Evolutionary conservation across 177 flowering plant genomes (phyloP), one percentile per base, ranked within the genome.

Genomic region (Vitis hybrid): DNA sequence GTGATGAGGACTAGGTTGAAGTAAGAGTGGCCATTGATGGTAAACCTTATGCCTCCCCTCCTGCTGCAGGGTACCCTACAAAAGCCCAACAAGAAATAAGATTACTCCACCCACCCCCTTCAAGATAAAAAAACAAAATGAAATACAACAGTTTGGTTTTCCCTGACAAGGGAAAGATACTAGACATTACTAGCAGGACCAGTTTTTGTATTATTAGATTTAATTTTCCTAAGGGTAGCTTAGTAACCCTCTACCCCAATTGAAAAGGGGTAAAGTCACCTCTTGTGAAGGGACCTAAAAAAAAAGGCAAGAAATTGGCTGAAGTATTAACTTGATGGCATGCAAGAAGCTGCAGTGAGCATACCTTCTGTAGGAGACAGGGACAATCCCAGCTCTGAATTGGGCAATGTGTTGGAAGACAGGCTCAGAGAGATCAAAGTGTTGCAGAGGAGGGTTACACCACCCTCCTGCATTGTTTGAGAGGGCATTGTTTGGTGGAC

Each of bases 371-470:
- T 82, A 87, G 19, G 87, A 69, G 9, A 87, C 91, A 15, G 91
- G 91, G 17, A 85, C 91, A 69, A 87, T 78, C 17, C 91, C 91
- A 55, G 91, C 87, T 32, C 56, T 76, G 81, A 82, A 85, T 30
- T 81, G 85, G 18, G 91, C 88, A 74, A 87, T 84, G 83, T 65
- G 87, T 52, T 79, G 85, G 77, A 83, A 87, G 24, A 82, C 83
- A 58, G 90, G 88, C 72, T 85, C 87, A 54, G 90, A 77, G 71
- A 87, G 82, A 35, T 87, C 90, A 56, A 87, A 87, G 69, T 87
- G 90, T 3, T 80, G 88, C 27, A 32, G 83, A 10, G 90, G 90
- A 68, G 90, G 88, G 78, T 87, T 83, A 73, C 90, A 87, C 90
- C 90, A 87, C n/a, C 90, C 90, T 0, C 90, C 90, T 1, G 73